Evolutionary conservation across 2,329 filamentous ascomycete genomes (phyloP), one percentile per base, ranked within the genome.

Genomic region (Knufia fluminis): DNA sequence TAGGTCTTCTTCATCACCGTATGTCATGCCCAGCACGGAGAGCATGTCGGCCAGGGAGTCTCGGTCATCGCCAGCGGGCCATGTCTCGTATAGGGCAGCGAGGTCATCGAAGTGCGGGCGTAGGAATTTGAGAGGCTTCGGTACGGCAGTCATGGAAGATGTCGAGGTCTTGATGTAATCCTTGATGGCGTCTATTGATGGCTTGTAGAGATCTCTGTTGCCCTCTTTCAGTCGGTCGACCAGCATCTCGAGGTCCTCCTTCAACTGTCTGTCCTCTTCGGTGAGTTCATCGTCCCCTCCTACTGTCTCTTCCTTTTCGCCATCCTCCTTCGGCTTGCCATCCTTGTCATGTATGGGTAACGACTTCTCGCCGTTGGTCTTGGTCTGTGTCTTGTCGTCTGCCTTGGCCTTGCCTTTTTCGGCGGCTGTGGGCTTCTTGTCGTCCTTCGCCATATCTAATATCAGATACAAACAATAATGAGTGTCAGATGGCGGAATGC

Each of bases 331-430:
- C 43, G 77, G 68, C 72, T 88, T 88, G 52, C 81, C 84, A 67
- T 86, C 83, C 63, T 82, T 82, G 61, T 77, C 77, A 61, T 46
- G 44, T 36, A 79, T 79, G 68, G 78, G 73, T 51, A 68, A 67
- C 59, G 71, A 69, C 58, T 77, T 77, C 54, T 73, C 70, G 50
- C 70, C 72, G 54, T 76, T 71, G 53, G 75, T 65, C 62, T 76
- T 71, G 53, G 75, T 65, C 62, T 85, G 80, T 64, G 81, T 80
- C 53, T 78, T 74, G 61, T 79, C 78, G 54, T 82, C 76, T 56
- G 83, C 88, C 76, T 97, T 98, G 66, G 82, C 91, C 77, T 98
- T 98, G 71, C 89, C 90, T 79, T 97, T 97, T 71, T 95, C 88
- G 68, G 82, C 78, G 67, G 84, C 75, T 71, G 85, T 86, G 68